Conservation (phyloP, 371 early-diverging fungal species). For the Synchytrium microbalum region DNA sequence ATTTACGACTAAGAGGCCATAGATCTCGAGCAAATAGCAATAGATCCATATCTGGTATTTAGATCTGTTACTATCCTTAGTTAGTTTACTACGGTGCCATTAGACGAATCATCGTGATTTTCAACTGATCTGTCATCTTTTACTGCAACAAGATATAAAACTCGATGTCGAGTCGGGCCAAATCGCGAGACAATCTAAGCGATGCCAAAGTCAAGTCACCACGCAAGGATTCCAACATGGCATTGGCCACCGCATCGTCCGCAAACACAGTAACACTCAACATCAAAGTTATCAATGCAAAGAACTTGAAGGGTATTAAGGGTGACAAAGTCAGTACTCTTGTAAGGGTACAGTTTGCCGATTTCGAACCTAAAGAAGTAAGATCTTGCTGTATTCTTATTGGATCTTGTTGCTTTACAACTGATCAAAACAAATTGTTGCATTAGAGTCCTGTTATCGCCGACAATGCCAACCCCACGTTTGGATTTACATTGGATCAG, state of each 20-base stretch:
- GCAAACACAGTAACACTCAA: conserved; percentile 9
- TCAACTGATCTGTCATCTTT: too few species aligned
- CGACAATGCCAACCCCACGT: conserved; percentile 36
- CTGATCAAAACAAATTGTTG: neutral
- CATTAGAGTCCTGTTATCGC: conserved; percentile 17
- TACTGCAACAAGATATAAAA: too few species aligned
- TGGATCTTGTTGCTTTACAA: conserved; percentile 9
- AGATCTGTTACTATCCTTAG: too few species aligned
- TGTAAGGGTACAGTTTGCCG: conserved; percentile 41
- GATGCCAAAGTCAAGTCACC: neutral
- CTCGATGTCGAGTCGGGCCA: neutral
- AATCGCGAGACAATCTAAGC: neutral
- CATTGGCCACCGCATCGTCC: neutral
- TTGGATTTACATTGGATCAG: conserved; percentile 27
- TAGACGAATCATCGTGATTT: too few species aligned
- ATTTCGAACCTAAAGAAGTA: conserved; percentile 44
- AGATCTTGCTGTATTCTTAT: neutral
- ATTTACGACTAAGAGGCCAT: too few species aligned
- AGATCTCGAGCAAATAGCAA: too few species aligned
- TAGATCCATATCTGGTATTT: too few species aligned
- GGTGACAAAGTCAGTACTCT: conserved; percentile 41
- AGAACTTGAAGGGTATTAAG: conserved; percentile 35
- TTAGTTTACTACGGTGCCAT: too few species aligned
- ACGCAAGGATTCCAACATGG: neutral
- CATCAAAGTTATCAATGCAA: conserved; percentile 19